Evolutionary conservation across 2,329 filamentous ascomycete species (phyloP), one percentile per base, ranked within the genome.

Genomic region (Trichoderma semiorbis): DNA sequence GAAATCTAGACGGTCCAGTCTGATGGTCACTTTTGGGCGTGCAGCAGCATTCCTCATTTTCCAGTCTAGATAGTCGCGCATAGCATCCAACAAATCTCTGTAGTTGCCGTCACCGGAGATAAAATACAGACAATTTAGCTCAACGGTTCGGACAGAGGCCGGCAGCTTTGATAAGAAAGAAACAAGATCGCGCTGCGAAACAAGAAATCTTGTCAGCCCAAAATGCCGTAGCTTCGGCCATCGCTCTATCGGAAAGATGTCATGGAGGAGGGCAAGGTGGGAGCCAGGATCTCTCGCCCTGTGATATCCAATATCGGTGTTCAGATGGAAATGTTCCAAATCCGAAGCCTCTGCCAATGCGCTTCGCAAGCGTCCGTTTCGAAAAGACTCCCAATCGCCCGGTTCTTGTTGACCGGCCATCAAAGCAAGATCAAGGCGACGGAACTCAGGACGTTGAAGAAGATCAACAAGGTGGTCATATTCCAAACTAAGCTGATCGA

Each of bases 281-380:
- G 10, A 0, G 0, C n/a, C 43, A 21, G 43, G n/a, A 50, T 21
- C 43, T 50, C 0, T 21, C 0, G n/a, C 43, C 2, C 4, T 21
- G n/a, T 4, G 6, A 8, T 50, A 50, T 50, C 43, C 43, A 1
- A 50, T 21, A 12, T 50, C n/a, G 12, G 43, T 50, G 18, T 12
- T 50, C 1, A 50, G n/a, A 0, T 50, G 43, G 1, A 50, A 21
- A 12, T 50, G 43, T 50, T 50, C n/a, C 43, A 50, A 50, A 6
- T 50, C 43, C 3, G n/a, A 6, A 12, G 43, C 43, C n/a, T 21
- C 43, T 50, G 8, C 43, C 10, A 50, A 50, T 0, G 43, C n/a
- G 43, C 43, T n/a, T 50, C 43, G 43, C 43, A 50, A 50, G 43
- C n/a, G n/a, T 21, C 43, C 43, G 5, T 50, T 50, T 21, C n/a